Evolutionary conservation across 768 basidiomycete genomes (phyloP), one percentile per base, ranked within the genome.

Genomic region (Mycena sanguinolenta): DNA sequence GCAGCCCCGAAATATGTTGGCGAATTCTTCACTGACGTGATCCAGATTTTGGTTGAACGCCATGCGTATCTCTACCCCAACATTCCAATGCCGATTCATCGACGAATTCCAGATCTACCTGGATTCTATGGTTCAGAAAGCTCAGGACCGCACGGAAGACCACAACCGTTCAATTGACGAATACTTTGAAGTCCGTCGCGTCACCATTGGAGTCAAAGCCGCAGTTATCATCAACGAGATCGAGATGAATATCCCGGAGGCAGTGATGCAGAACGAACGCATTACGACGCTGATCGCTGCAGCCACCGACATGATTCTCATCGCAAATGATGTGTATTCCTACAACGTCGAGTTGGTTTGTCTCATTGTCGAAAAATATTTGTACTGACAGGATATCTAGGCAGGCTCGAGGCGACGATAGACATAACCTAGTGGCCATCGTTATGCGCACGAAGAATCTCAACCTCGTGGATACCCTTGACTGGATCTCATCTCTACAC

Each of bases 121-220:
- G 2, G 73, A 79, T 1, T 54, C 81, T 0, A 78, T 84, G 4
- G 78, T 79, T 12, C 73, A 79, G 8, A 77, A 84, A 62, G 82
- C 82, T 0, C 71, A 67, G 4, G 79, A 80, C 66, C 78, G 81
- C 4, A 67, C 68, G 16, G 58, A 70, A 21, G 58, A 75, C 16
- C 58, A 63, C 50, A 39, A 77, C 25, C 78, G 75, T n/a, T 66
- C 53, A 14, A 72, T 84, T 46, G 73, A 77, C 2, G 76, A 73
- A 25, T 85, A 80, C 62, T 68, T 84, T 6, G 68, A 67, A 6
- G 49, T 81, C 38, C 81, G 83, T 8, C 77, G 82, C 13, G 61
- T 78, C 14, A 81, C 77, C 4, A 73, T 78, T 57, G 82, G 82
- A 5, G 71, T 72, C 9, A 69, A 73, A 23, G 79, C 83, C 0